Evolutionary conservation across 352 stramenopile genomes (phyloP), one percentile per base, ranked within the genome.

Genomic region (Phytopythium boreale): DNA sequence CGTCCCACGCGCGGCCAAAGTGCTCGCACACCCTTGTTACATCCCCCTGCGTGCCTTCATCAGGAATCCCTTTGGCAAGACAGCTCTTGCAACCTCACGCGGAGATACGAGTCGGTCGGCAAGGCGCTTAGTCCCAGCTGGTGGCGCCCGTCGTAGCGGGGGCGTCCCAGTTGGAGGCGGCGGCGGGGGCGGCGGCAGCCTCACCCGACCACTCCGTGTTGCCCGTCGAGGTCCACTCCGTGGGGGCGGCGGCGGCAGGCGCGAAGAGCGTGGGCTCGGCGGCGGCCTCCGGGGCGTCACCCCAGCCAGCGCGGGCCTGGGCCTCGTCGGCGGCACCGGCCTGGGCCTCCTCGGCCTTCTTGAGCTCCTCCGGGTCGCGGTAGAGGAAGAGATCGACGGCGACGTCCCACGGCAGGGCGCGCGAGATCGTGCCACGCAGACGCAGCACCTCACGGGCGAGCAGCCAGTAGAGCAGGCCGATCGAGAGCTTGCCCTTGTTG

Each of bases 401-500:
- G 62, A 99, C 97, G 65, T 99, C 96, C 98, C 98, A 99, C 69
- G 97, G 92, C 39, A 92, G 77, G 37, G 87, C 79, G 69, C 96
- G 92, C 76, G 86, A 97, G 74, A 99, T 97, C 60, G 92, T 97
- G 82, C 98, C 98, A 66, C 98, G 93, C 60, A 99, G 87, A 79
- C 97, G 92, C 59, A 99, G 85, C 70, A 99, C 97, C 81, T 99
- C 98, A 87, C 98, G 93, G 55, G 98, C 94, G 39, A 99, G 90
- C 56, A 99, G 87, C 97, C 97, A 99, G 94, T 99, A 99, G 71
- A 99, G 85, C 66, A 99, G 89, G 84, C 98, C 98, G 76, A 99
- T 99, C 63, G 97, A 99, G 67, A 98, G 95, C 89, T 99, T 99
- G 84, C 97, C 97, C 93, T 99, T 99, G 97, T 99, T 99, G 97